Evolutionary conservation across 2,329 filamentous ascomycete genomes (phyloP).

Genomic region (Chaetothyriales sp.): DNA sequence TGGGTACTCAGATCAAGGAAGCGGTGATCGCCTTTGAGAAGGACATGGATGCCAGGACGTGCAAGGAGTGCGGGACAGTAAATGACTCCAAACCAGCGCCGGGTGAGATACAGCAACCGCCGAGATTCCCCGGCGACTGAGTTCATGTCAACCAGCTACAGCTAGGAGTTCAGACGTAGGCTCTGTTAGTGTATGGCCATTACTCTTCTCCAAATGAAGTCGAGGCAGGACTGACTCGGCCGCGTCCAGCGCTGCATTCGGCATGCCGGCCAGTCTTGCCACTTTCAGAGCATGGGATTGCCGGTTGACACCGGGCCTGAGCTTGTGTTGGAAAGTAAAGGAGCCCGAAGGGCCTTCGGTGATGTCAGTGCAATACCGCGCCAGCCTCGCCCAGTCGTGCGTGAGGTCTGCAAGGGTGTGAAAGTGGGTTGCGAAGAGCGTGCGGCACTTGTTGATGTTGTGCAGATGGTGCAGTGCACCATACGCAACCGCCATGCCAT

Average conservation of each 20-base stretch:
- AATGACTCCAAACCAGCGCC: constrained; percentile 42
- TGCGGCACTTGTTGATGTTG: constrained; percentile 60
- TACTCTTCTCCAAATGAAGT: constrained; percentile 4
- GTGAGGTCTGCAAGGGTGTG: constrained; percentile 72
- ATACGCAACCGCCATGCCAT: constrained; percentile 79
- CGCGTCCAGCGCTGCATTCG: constrained; percentile 54
- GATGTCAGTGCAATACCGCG: constrained; percentile 80
- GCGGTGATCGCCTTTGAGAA: constrained; percentile 71
- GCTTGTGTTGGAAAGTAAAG: constrained; percentile 75
- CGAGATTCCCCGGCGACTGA: constrained; percentile 22
- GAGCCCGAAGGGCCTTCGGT: constrained; percentile 53
- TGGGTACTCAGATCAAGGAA: constrained; percentile 88
- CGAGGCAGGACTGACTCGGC: constrained; percentile 33
- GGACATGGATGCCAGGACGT: constrained; percentile 57
- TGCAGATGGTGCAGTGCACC: constrained; percentile 77
- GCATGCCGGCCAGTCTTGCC: constrained; percentile 72
- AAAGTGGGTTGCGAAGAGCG: constrained; percentile 91
- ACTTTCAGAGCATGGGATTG: constrained; percentile 89
- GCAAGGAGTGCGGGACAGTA: constrained; percentile 60
- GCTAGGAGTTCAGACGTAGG: background rate
- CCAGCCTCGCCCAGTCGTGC: constrained; percentile 43
- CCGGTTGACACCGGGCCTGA: constrained; percentile 70
- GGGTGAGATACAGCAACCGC: constrained; percentile 31
- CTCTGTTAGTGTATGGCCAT: background rate
- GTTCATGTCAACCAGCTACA: background rate